Evolutionary conservation across 306 rosid genomes (phyloP).

Genomic region (Alnus glutinosa): DNA sequence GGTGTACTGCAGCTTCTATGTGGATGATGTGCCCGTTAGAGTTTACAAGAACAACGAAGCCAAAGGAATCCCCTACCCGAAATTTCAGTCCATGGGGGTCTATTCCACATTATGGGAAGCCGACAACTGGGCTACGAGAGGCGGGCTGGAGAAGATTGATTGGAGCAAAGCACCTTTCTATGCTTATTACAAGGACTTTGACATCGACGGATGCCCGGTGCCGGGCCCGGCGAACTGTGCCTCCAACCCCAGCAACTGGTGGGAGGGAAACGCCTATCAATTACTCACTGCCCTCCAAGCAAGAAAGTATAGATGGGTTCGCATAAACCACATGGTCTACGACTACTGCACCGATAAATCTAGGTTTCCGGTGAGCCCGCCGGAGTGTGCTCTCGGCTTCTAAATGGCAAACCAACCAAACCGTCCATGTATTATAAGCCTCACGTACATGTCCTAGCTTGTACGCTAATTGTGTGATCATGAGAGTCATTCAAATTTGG

Average conservation of each 20-base stretch:
- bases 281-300: slow-evolving; percentile 54
- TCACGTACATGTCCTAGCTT: background rate
- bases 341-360: slow-evolving; percentile 83
- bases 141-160: slow-evolving; percentile 92
- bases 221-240: slow-evolving; percentile 73
- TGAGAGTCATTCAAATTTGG: background rate
- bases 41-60: slow-evolving; percentile 86
- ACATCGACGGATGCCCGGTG: slow-evolving; percentile 79
- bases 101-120: slow-evolving; percentile 94
- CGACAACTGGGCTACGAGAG: slow-evolving; percentile 95
- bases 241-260: slow-evolving; percentile 68
- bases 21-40: slow-evolving; percentile 77
- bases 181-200: slow-evolving; percentile 82
- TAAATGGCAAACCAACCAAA: slow-evolving; percentile 11
- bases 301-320: slow-evolving; percentile 81
- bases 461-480: background rate
- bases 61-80: slow-evolving; percentile 70
- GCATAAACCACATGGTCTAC: slow-evolving; percentile 78
- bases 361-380: slow-evolving; percentile 62
- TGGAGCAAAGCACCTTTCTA: slow-evolving; percentile 90
- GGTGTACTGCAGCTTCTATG: slow-evolving; percentile 53
- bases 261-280: slow-evolving; percentile 71
- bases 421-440: background rate
- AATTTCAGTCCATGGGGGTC: slow-evolving; percentile 76
- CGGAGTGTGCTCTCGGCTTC: slow-evolving; percentile 66